phyloP scores from a whole-genome alignment of 1,284 basidiomycete genomes.

The Peniophora sp. region DNA sequence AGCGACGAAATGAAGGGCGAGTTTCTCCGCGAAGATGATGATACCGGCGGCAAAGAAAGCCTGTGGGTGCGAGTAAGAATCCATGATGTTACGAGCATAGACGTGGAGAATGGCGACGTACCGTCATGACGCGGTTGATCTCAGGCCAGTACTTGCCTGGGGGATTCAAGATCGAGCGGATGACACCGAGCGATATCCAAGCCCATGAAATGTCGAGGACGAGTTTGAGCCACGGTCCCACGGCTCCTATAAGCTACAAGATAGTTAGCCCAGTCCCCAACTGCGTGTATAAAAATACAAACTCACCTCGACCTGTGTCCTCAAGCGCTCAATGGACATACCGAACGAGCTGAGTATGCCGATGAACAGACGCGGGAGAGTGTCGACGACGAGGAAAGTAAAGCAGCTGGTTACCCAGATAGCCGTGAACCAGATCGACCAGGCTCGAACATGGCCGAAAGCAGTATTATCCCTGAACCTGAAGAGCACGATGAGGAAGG shows the following conservation, averaged over 20 bases:
- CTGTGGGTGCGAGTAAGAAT: constrained; percentile 25
- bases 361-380: constrained; percentile 50
- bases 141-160: constrained; percentile 59
- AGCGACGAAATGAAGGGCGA: constrained; percentile 67
- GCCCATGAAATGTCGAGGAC: constrained; percentile 57
- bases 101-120: constrained; percentile 15
- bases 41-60: constrained; percentile 58
- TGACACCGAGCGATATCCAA: constrained; percentile 63
- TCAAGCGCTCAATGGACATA: constrained; percentile 55
- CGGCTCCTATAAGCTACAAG: constrained; percentile 56
- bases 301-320: constrained; percentile 58
- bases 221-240: constrained; percentile 64
- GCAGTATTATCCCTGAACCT: constrained; percentile 43
- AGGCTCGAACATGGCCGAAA: constrained; percentile 50
- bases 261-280: constrained; percentile 5
- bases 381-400: constrained; percentile 59
- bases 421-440: constrained; percentile 69
- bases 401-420: constrained; percentile 58
- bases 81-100: neutral
- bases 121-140: constrained; percentile 66
- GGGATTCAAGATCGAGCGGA: constrained; percentile 49
- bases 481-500: constrained; percentile 59
- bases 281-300: neutral
- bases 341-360: constrained; percentile 45
- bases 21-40: constrained; percentile 61